phyloP scores from a whole-genome alignment of 1,284 basidiomycete genomes.

The Tremellales sp. region DNA sequence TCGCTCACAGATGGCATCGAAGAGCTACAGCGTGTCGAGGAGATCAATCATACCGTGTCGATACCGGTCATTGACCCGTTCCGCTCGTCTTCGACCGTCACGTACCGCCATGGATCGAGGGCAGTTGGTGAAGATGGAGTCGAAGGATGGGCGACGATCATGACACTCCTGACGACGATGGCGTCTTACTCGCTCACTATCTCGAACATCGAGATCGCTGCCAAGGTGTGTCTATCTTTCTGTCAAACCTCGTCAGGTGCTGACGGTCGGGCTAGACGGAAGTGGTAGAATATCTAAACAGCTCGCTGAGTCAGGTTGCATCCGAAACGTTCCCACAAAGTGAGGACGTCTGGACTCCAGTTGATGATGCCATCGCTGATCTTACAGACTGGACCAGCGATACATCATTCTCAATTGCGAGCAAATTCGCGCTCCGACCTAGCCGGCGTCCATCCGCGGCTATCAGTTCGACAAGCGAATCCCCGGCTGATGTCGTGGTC shows the following conservation, averaged over 20 bases:
- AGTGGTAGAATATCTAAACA: too few species aligned
- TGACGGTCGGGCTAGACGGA: background rate
- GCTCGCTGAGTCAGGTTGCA: too few species aligned
- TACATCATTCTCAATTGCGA: conserved; percentile 10
- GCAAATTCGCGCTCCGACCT: conserved; percentile 16
- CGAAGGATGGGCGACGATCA: conserved; percentile 10
- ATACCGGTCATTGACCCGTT: conserved; percentile 35
- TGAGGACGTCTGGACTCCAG: conserved; percentile 9
- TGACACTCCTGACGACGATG: conserved; percentile 9
- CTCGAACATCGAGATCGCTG: conserved; percentile 12
- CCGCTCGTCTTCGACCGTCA: conserved; percentile 14
- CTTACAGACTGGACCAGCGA: background rate
- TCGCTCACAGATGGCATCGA: conserved; percentile 5
- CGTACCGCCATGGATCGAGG: conserved; percentile 5
- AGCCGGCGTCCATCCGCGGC: conserved; percentile 9
- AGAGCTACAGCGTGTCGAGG: conserved; percentile 12
- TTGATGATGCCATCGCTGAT: background rate
- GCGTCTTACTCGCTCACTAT: too few species aligned
- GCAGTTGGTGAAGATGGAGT: conserved; percentile 2
- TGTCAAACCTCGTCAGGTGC: too few species aligned
- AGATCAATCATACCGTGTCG: conserved; percentile 20
- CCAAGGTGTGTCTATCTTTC: conserved; percentile 8
- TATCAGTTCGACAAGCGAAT: conserved; percentile 1
- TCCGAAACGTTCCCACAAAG: conserved; percentile 14
- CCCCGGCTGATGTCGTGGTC: conserved; percentile 15